Evolutionary conservation across 1,139 yeast species (phyloP).

Genomic region (Fermentozyma sake): DNA sequence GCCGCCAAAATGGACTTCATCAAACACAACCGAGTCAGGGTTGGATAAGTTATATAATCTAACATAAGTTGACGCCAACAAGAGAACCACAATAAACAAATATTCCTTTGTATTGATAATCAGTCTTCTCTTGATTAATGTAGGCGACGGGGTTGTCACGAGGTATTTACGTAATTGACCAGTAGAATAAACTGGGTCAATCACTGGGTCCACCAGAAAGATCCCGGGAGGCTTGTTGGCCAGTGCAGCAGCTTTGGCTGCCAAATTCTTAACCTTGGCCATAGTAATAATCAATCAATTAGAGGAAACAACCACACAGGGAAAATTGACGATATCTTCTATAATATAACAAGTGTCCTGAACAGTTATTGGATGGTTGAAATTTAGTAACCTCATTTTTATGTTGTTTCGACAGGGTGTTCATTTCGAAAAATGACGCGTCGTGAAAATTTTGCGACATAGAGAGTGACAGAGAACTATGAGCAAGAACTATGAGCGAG

Average conservation of each 20-base stretch:
- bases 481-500: no score
- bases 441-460: no score
- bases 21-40: slow-evolving; percentile 87
- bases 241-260: slow-evolving; percentile 10
- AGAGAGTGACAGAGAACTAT: no score
- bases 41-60: slow-evolving; percentile 46
- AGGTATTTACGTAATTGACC: slow-evolving; percentile 27
- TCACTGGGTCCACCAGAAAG: slow-evolving; percentile 23
- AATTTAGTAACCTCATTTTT: no score
- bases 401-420: no score
- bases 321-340: no score
- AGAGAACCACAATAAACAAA: slow-evolving; percentile 40
- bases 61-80: slow-evolving; percentile 50
- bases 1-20: slow-evolving; percentile 85
- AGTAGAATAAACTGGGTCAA: slow-evolving; percentile 19
- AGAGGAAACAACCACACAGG: no score
- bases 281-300: slow-evolving; percentile 2
- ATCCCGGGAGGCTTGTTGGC: slow-evolving; percentile 8
- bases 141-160: slow-evolving; percentile 22
- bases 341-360: no score
- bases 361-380: no score
- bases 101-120: slow-evolving; percentile 23
- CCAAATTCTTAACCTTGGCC: slow-evolving; percentile 7
- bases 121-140: slow-evolving; percentile 17
- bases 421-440: no score